Conservation (phyloP, 73 alveolate genomes). For the Uronychia binucleata region DNA sequence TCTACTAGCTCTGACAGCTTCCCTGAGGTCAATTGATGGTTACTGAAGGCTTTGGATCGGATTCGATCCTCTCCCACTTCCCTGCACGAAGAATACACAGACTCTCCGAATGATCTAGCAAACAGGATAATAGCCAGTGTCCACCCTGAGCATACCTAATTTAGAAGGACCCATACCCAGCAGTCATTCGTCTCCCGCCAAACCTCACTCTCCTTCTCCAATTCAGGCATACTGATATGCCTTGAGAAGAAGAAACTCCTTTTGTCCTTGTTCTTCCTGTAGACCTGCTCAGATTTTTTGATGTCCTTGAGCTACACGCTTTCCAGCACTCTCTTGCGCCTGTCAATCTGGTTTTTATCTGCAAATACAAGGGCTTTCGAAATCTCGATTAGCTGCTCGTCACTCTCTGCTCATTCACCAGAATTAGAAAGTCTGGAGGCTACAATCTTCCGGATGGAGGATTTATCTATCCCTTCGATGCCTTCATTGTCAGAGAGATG, state of each 20-base stretch:
- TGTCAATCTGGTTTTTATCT: not conserved
- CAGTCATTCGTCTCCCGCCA: not conserved
- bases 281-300: not conserved
- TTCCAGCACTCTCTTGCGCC: not conserved
- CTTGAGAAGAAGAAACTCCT: not conserved
- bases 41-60: not conserved
- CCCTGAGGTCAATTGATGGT: not conserved
- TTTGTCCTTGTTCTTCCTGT: not conserved
- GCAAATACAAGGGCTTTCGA: not conserved
- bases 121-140: not conserved
- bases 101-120: not conserved
- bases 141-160: not conserved
- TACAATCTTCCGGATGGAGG: not conserved
- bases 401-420: not conserved
- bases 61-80: not conserved
- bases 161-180: no score
- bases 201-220: not conserved
- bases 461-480: not conserved
- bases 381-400: not conserved
- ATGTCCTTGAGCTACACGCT: not conserved
- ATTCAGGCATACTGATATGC: not conserved
- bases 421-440: not conserved
- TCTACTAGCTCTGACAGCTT: no score
- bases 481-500: not conserved
- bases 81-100: not conserved